Conservation (phyloP, 1,284 basidiomycete species). For the Pyrrhoderma noxium region DNA sequence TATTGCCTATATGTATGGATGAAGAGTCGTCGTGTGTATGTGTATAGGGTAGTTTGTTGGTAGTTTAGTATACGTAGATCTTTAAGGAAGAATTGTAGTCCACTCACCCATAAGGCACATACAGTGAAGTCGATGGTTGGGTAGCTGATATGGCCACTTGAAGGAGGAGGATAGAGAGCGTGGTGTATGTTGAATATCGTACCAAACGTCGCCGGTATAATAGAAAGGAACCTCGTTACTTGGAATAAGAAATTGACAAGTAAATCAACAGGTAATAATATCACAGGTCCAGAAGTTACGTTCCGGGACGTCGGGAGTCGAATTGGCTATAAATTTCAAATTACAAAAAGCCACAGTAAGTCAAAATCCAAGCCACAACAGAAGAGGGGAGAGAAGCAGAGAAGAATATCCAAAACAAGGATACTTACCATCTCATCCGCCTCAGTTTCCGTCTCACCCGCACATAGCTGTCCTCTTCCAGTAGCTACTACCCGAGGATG, state of each 20-base stretch:
- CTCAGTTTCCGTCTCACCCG: conserved; percentile 74
- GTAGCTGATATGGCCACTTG: conserved; percentile 2
- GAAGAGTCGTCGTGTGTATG: too few relatives aligned
- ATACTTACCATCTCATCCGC: conserved; percentile 61
- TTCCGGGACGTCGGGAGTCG: conserved; percentile 18
- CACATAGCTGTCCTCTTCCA: conserved; percentile 48
- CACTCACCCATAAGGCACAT: conserved; percentile 59
- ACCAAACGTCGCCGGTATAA: conserved; percentile 66
- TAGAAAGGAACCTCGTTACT: conserved; percentile 52
- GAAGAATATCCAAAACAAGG: conserved; percentile 1
- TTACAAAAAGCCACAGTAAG: too few relatives aligned
- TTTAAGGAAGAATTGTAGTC: too few relatives aligned
- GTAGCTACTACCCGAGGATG: conserved; percentile 47
- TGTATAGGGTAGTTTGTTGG: background rate
- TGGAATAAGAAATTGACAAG: conserved; percentile 38
- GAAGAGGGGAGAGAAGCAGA: too few relatives aligned
- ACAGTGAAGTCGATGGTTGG: conserved; percentile 51
- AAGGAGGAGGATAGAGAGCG: conserved; percentile 35
- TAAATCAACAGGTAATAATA: conserved; percentile 9
- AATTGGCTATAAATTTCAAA: conserved; percentile 6
- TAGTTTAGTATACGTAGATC: too few relatives aligned
- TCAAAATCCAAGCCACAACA: too few relatives aligned
- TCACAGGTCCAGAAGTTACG: conserved; percentile 4
- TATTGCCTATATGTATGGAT: conserved; percentile 41
- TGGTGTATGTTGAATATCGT: conserved; percentile 52